Percentiles rank a stretch among this genome's conserved stretches.
These are phyloP conservation scores for Salix caprea DNA, from an alignment of 345 rosid species.

Conservation along the genomic window DNA sequence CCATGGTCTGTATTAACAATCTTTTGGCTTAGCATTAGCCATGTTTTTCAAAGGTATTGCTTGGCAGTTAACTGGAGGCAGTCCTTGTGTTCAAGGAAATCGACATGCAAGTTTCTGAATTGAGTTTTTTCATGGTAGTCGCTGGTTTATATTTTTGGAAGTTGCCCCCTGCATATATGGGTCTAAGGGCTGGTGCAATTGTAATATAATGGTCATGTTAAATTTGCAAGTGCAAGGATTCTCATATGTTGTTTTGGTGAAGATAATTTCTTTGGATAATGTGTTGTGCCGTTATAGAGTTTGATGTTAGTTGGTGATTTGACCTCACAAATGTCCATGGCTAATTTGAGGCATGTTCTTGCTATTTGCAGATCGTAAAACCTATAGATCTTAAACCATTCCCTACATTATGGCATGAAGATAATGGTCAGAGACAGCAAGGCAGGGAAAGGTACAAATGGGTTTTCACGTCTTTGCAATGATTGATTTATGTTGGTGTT, in stretches of 20 bases:
- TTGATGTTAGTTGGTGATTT: neutral
- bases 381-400: conserved; percentile 71
- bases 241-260: neutral
- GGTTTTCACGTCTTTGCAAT: neutral
- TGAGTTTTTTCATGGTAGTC: neutral
- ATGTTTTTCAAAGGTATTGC: neutral
- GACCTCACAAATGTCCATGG: neutral
- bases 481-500: neutral
- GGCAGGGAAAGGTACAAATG: conserved; percentile 68
- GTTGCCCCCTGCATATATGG: neutral
- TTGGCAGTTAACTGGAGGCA: neutral
- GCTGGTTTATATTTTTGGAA: neutral
- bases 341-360: neutral
- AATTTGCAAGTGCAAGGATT: neutral
- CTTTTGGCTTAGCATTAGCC: neutral
- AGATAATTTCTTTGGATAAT: neutral
- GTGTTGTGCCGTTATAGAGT: neutral
- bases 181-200: neutral
- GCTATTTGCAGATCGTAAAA: conserved; percentile 58
- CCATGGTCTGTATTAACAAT: neutral
- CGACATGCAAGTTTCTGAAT: neutral
- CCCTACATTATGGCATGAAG: conserved; percentile 91
- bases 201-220: neutral
- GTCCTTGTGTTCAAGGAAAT: neutral
- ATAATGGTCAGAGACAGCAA: conserved; percentile 68